Conservation (phyloP, 176 grass and related monocot species). For the Paspalum notatum region DNA sequence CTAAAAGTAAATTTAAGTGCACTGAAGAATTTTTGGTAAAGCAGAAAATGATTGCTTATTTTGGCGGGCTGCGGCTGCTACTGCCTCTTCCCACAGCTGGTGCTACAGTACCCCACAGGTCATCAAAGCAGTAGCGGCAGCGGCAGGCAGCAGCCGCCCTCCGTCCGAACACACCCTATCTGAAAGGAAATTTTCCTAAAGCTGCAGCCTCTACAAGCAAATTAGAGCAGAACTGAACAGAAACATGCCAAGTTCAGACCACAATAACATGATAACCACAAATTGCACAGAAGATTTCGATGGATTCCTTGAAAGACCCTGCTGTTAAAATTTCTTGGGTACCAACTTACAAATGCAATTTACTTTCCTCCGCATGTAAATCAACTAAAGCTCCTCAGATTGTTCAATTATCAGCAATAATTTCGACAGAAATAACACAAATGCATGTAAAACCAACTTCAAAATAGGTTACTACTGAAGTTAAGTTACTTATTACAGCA, state of each 20-base stretch:
- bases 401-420: slow-evolving; percentile 3
- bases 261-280: slow-evolving; percentile 19
- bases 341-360: background rate
- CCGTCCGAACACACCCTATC: too few species aligned
- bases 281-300: background rate
- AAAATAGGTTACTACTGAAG: background rate
- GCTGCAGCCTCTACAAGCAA: background rate
- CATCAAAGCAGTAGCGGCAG: too few species aligned
- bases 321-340: background rate
- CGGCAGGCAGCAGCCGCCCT: too few species aligned
- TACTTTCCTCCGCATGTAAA: background rate
- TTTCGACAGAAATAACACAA: slow-evolving; percentile 12
- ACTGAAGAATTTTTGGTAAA: background rate
- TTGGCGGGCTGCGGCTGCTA: too few species aligned
- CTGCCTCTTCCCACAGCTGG: too few species aligned
- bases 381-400: background rate
- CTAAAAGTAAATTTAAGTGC: slow-evolving; percentile 13
- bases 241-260: slow-evolving; percentile 1
- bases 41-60: background rate
- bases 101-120: too few species aligned
- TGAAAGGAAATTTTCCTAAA: background rate
- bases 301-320: background rate
- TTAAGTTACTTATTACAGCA: background rate
- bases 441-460: background rate
- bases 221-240: background rate